Evolutionary conservation across 2,329 filamentous ascomycete genomes (phyloP).

Genomic region (Acephala macrosclerotiorum): DNA sequence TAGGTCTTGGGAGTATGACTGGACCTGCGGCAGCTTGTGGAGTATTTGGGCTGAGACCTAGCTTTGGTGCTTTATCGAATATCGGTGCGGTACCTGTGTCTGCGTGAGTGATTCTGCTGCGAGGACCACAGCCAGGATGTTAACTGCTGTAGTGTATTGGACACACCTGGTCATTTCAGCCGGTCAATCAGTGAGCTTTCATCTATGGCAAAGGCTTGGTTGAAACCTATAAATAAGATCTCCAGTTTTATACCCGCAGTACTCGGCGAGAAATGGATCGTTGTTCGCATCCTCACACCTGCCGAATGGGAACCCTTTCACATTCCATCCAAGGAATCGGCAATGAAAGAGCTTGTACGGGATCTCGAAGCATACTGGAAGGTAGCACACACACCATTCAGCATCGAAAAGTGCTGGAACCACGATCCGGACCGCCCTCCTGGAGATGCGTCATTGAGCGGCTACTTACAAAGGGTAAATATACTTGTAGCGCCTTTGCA

Average conservation of each 20-base stretch:
- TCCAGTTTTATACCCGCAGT: not conserved
- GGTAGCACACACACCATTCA: conserved; percentile 9
- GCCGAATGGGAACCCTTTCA: not conserved
- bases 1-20: conserved; percentile 43
- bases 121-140: not conserved
- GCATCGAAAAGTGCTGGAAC: conserved; percentile 9
- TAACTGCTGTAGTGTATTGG: conserved; percentile 25
- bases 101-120: conserved; percentile 10
- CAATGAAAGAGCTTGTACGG: not conserved
- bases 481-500: no score
- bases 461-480: conserved; percentile 16
- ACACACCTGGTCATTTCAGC: conserved; percentile 33
- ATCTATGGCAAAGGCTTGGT: conserved; percentile 19
- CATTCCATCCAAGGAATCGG: not conserved
- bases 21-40: conserved; percentile 31
- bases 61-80: conserved; percentile 18
- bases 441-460: not conserved
- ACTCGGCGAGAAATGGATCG: not conserved
- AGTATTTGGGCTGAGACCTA: conserved; percentile 30
- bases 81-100: conserved; percentile 28
- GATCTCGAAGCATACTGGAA: conserved; percentile 11
- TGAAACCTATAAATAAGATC: not conserved
- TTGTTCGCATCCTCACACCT: not conserved
- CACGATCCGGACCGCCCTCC: not conserved
- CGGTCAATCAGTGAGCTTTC: conserved; percentile 25